Percentiles rank a stretch among this genome's conserved stretches.
These are phyloP conservation scores for Fusarium annulatum DNA, from an alignment of 2,329 filamentous ascomycete genomes.

Conservation along the genomic window DNA sequence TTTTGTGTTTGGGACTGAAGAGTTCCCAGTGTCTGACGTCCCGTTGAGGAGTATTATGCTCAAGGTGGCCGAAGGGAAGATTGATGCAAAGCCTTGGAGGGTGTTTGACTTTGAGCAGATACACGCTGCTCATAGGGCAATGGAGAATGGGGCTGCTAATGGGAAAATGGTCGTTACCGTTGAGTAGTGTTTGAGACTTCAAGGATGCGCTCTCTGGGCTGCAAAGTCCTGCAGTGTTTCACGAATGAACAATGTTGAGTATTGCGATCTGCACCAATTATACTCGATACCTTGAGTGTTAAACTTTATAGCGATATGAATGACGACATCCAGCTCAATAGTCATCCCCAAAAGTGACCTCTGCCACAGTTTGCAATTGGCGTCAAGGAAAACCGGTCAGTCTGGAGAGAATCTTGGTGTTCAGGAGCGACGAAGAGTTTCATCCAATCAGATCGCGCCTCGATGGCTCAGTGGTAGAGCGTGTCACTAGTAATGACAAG, in stretches of 20 bases:
- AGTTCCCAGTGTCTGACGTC: not conserved
- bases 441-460: not conserved
- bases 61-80: not conserved
- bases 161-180: not conserved
- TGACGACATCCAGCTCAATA: too few species aligned
- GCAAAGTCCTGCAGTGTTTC: too few species aligned
- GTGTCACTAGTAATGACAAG: conserved; percentile 8
- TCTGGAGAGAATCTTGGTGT: not conserved
- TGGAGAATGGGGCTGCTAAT: not conserved
- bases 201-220: too few species aligned
- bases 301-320: too few species aligned
- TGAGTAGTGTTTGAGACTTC: not conserved
- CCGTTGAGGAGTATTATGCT: not conserved
- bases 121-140: not conserved
- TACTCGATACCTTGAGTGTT: too few species aligned
- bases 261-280: too few species aligned
- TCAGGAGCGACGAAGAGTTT: fast-evolving
- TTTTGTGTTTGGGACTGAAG: not conserved
- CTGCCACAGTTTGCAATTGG: fast-evolving
- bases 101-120: not conserved
- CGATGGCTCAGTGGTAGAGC: conserved; percentile 5
- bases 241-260: too few species aligned
- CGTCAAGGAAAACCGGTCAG: fast-evolving
- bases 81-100: not conserved
- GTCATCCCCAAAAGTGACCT: fast-evolving